Percentiles rank a stretch among this genome's conserved stretches.
phyloP scores from a whole-genome alignment of 306 rosid species.

The Psophocarpus tetragonolobus region DNA sequence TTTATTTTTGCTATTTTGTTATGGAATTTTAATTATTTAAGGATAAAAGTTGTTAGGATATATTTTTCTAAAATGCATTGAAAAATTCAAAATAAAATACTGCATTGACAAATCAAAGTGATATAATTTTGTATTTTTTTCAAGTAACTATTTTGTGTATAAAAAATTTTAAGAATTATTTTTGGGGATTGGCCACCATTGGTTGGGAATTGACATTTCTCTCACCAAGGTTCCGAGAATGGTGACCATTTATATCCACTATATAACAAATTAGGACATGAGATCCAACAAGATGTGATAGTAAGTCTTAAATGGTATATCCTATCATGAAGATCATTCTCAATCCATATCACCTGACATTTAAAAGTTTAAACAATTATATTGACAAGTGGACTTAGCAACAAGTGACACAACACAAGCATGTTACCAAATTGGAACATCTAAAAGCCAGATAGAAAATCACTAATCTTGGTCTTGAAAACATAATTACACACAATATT shows the following conservation, averaged over 20 bases:
- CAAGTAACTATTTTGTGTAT: not conserved
- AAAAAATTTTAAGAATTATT: not conserved
- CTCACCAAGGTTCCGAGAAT: conserved; percentile 11
- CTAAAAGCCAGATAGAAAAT: conserved; percentile 19
- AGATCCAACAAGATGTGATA: conserved; percentile 31
- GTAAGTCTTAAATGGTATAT: conserved; percentile 7
- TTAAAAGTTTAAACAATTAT: conserved; percentile 10
- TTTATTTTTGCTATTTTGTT: not conserved
- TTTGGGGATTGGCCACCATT: conserved; percentile 5
- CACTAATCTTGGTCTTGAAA: conserved; percentile 26
- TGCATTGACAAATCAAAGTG: not conserved
- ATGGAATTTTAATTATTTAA: not conserved
- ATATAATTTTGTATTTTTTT: not conserved
- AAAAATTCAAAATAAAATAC: not conserved
- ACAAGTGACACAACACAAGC: conserved; percentile 1
- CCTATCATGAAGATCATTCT: conserved; percentile 31
- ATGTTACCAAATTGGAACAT: conserved; percentile 8
- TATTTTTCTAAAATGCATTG: not conserved
- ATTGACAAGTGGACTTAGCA: conserved; percentile 20
- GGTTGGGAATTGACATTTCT: conserved; percentile 6
- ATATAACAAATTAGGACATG: conserved; percentile 12
- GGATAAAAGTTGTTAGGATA: not conserved
- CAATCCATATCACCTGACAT: conserved; percentile 28
- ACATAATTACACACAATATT: not conserved
- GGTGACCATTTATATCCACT: not conserved